phyloP scores from a whole-genome alignment of 441 rosid genomes.

The Arabidopsis hybrid region DNA sequence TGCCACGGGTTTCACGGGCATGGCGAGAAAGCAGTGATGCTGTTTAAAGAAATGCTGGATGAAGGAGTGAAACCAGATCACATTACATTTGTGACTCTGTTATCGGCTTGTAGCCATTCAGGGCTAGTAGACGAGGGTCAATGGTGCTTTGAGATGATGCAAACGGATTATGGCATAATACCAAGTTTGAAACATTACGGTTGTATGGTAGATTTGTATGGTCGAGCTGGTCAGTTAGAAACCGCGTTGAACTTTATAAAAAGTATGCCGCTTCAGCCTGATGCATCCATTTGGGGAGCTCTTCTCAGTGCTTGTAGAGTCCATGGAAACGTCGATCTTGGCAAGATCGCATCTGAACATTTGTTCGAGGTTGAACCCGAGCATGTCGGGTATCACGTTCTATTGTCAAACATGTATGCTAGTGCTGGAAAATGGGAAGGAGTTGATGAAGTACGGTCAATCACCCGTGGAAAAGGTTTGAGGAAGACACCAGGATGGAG shows the following conservation, averaged over 20 bases:
- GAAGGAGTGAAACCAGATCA: slow-evolving; percentile 74
- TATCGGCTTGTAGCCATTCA: slow-evolving; percentile 88
- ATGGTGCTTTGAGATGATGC: slow-evolving; percentile 70
- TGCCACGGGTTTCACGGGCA: slow-evolving; percentile 76
- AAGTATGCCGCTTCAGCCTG: slow-evolving; percentile 72
- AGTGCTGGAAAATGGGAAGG: slow-evolving; percentile 76
- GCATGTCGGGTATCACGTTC: slow-evolving; percentile 73
- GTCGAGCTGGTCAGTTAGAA: slow-evolving; percentile 73
- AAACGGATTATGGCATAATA: slow-evolving; percentile 51
- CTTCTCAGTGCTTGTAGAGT: slow-evolving; percentile 76
- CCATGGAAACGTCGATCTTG: slow-evolving; percentile 70
- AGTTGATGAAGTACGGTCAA: slow-evolving; percentile 57
- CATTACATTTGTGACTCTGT: slow-evolving; percentile 70
- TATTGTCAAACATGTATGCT: slow-evolving; percentile 74
- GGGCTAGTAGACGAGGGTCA: slow-evolving; percentile 73
- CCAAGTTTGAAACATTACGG: slow-evolving; percentile 79
- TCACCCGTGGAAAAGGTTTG: slow-evolving; percentile 66
- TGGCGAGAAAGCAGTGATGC: slow-evolving; percentile 59
- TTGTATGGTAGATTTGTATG: slow-evolving; percentile 86
- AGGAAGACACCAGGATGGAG: slow-evolving; percentile 91
- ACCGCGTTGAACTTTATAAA: slow-evolving; percentile 62
- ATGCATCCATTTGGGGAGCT: slow-evolving; percentile 83
- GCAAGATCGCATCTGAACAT: slow-evolving; percentile 60
- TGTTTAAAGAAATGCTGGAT: slow-evolving; percentile 68
- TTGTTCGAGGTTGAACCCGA: slow-evolving; percentile 69